phyloP scores from a whole-genome alignment of 257 asterid genomes.

The Petrea volubilis region DNA sequence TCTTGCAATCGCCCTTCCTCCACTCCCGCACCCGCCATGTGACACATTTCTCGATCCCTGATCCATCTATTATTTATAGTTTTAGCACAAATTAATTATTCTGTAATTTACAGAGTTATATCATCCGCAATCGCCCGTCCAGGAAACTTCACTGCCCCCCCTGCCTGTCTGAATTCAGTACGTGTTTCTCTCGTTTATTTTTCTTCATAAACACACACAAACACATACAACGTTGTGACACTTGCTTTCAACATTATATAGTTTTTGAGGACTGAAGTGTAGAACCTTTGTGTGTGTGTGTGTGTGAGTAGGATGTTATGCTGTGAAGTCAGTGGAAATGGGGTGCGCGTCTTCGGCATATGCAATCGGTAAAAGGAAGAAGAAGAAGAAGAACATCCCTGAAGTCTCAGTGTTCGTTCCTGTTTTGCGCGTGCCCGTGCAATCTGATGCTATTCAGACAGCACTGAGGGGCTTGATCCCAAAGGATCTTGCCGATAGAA shows the following conservation, averaged over 20 bases:
- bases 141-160: slow-evolving; percentile 22
- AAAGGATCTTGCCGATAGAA: slow-evolving; percentile 57
- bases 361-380: slow-evolving; percentile 37
- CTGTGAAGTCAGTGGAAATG: slow-evolving; percentile 40
- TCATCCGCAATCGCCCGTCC: slow-evolving; percentile 10
- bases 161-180: slow-evolving; percentile 15
- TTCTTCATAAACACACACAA: slow-evolving; percentile 3
- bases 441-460: slow-evolving; percentile 45
- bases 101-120: background rate
- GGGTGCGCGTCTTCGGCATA: slow-evolving; percentile 70
- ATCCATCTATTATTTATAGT: too few relatives aligned
- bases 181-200: slow-evolving; percentile 6
- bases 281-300: too few relatives aligned
- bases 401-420: slow-evolving; percentile 61
- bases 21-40: slow-evolving; percentile 52
- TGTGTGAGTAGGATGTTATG: slow-evolving; percentile 32
- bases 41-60: slow-evolving; percentile 48
- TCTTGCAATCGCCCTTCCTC: slow-evolving; percentile 18
- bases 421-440: slow-evolving; percentile 53
- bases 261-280: too few relatives aligned
- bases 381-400: slow-evolving; percentile 48
- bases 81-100: too few relatives aligned
- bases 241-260: background rate
- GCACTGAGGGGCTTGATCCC: slow-evolving; percentile 53
- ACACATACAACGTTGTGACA: background rate